phyloP scores from a whole-genome alignment of 345 rosid genomes.

The Cardamine resedifolia region DNA sequence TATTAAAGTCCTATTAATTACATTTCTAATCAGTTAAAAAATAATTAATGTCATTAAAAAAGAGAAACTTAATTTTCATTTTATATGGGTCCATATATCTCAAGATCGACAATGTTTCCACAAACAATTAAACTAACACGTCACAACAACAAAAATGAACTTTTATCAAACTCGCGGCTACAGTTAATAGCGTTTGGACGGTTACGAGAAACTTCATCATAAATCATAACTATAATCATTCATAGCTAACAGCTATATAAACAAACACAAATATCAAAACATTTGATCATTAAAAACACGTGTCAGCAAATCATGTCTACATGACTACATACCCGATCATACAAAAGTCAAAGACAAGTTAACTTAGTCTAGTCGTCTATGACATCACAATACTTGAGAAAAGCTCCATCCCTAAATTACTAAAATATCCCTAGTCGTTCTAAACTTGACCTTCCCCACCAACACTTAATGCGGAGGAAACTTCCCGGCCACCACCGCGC shows the following conservation, averaged over 20 bases:
- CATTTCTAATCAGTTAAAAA: no score
- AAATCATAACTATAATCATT: no score
- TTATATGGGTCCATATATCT: no score
- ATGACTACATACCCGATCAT: background rate
- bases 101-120: no score
- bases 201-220: background rate
- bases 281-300: background rate
- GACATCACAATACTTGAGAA: background rate
- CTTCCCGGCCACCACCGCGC: slow-evolving; percentile 38
- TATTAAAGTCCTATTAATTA: no score
- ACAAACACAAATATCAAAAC: no score
- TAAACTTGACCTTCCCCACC: slow-evolving; percentile 19
- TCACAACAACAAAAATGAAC: no score
- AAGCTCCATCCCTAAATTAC: background rate
- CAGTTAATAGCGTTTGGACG: background rate
- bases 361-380: background rate
- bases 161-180: background rate
- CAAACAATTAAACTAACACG: no score
- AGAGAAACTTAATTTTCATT: no score
- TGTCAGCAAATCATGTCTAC: background rate
- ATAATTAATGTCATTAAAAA: no score
- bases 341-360: background rate
- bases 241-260: background rate
- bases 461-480: slow-evolving; percentile 20
- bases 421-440: background rate